phyloP scores from a whole-genome alignment of 75 land plant species.

The Cunninghamia lanceolata region DNA sequence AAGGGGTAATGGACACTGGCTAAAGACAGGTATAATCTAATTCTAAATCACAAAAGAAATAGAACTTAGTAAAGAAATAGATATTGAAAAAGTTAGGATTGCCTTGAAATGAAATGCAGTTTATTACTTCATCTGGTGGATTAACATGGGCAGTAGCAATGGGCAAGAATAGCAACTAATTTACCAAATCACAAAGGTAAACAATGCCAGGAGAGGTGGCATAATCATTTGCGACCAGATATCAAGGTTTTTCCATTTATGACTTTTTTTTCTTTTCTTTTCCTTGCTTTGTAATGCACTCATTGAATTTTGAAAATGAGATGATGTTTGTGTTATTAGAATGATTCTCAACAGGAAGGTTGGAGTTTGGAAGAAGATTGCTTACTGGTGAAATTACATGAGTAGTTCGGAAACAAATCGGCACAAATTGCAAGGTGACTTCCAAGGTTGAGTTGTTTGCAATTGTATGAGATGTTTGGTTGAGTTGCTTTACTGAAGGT shows the following conservation, averaged over 20 bases:
- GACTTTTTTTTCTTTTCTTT: background rate
- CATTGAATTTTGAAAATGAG: background rate
- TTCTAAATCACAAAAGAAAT: too few relatives aligned
- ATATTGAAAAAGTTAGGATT: too few relatives aligned
- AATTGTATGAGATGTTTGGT: too few relatives aligned
- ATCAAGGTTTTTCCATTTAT: slow-evolving; percentile 52
- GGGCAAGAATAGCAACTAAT: too few relatives aligned
- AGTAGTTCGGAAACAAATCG: slow-evolving; percentile 69
- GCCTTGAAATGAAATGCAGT: background rate
- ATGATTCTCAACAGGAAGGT: slow-evolving; percentile 38
- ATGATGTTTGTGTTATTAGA: background rate
- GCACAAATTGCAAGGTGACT: slow-evolving; percentile 76
- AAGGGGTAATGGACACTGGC: too few relatives aligned
- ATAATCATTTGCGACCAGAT: slow-evolving; percentile 42
- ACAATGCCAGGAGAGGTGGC: slow-evolving; percentile 7
- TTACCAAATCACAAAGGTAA: too few relatives aligned
- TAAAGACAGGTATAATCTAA: too few relatives aligned
- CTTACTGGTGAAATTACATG: slow-evolving; percentile 35
- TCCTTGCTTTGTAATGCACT: background rate
- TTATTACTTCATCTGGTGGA: slow-evolving; percentile 30
- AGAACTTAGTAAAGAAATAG: too few relatives aligned
- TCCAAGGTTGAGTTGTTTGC: too few relatives aligned
- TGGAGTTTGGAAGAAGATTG: slow-evolving; percentile 56
- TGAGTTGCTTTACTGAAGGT: too few relatives aligned
- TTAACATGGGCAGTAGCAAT: slow-evolving; percentile 17